Percentiles rank a stretch among this genome's conserved stretches.
Conservation (phyloP, 257 asterid genomes). For the Solanum appendiculatum region DNA sequence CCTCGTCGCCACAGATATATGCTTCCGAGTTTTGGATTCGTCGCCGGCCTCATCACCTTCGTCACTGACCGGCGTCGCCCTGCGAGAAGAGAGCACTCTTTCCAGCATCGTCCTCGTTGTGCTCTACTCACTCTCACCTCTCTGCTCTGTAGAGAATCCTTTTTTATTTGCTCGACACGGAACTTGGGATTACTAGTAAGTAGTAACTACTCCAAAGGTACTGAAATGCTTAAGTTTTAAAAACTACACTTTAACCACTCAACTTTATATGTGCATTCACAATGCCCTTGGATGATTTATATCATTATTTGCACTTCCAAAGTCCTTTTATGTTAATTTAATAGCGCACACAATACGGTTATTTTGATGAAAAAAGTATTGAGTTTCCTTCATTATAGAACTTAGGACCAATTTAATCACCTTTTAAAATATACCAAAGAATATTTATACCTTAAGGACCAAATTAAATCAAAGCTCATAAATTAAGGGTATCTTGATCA, state of each 20-base stretch:
- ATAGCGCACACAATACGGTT: neutral
- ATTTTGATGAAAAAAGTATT: too few relatives aligned
- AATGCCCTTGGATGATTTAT: neutral
- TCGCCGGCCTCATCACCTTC: constrained; percentile 40
- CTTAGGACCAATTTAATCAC: neutral
- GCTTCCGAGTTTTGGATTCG: constrained; percentile 84
- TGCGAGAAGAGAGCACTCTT: constrained; percentile 65
- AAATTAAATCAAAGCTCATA: neutral
- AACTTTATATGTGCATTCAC: neutral
- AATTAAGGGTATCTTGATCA: neutral
- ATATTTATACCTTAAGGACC: neutral
- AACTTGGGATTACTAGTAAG: neutral
- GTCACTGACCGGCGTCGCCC: constrained; percentile 47
- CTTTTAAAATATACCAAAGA: neutral
- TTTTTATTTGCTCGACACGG: neutral
- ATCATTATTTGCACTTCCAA: neutral
- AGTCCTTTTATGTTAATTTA: neutral
- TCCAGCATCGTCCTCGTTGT: constrained; percentile 47
- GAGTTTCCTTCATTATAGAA: neutral
- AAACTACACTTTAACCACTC: neutral
- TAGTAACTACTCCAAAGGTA: neutral
- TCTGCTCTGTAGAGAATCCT: neutral
- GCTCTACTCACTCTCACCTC: neutral
- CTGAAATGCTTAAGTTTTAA: neutral
- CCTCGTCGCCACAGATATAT: constrained; percentile 33